These are phyloP conservation scores for Cryptococcus neoformans DNA, from an alignment of 1,284 basidiomycete species.

Conservation along the genomic window DNA sequence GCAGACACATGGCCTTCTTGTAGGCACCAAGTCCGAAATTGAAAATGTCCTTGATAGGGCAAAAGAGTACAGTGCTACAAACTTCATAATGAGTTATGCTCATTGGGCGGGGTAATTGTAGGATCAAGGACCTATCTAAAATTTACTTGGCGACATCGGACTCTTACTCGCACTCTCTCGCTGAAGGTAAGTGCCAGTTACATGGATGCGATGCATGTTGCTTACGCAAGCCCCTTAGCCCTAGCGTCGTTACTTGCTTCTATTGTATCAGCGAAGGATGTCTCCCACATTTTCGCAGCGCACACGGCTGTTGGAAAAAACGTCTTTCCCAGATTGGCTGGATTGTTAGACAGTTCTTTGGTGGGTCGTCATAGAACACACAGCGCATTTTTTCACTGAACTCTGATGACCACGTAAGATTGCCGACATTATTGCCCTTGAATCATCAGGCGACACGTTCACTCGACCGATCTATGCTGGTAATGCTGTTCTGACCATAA, in stretches of 20 bases:
- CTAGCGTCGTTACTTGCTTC: conserved; percentile 55
- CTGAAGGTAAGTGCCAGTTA: conserved; percentile 45
- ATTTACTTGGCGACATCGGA: conserved; percentile 51
- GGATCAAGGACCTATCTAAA: conserved; percentile 50
- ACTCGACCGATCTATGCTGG: neutral
- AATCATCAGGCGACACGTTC: conserved; percentile 57
- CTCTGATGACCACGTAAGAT: conserved; percentile 48
- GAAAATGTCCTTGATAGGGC: conserved; percentile 67
- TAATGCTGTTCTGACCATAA: conserved; percentile 52
- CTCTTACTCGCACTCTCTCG: conserved; percentile 47
- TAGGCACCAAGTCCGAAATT: conserved; percentile 72
- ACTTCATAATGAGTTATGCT: neutral
- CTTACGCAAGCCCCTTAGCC: too few relatives aligned
- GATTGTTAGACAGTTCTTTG: conserved; percentile 72
- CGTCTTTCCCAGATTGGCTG: conserved; percentile 83
- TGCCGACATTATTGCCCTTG: conserved; percentile 88
- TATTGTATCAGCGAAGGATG: conserved; percentile 52
- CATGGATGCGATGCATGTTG: too few relatives aligned
- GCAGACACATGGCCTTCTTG: conserved; percentile 79
- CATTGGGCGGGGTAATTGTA: conserved; percentile 2
- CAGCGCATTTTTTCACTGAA: neutral
- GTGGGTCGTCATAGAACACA: conserved; percentile 17
- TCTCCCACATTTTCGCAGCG: conserved; percentile 84
- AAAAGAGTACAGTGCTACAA: conserved; percentile 60
- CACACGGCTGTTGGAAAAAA: conserved; percentile 72